Evolutionary conservation across 116 monocot species (phyloP), one percentile per base, ranked within the genome.

Genomic region (Dioscorea cayenensis): DNA sequence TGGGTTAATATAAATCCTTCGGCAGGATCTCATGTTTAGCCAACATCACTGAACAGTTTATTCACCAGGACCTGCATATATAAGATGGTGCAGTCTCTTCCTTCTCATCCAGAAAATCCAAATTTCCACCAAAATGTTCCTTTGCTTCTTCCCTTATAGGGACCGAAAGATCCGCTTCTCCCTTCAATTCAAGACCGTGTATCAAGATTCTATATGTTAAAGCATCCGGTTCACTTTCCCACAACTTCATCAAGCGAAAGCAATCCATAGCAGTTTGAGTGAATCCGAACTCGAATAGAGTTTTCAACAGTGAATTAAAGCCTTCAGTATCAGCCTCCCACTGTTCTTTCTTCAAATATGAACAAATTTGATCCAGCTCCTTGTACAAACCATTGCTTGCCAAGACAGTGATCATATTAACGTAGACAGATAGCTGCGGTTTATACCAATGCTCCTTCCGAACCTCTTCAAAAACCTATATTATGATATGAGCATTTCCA

Each of bases 401-500:
- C 70, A 96, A 74, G 5, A 88, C 80, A 35, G 65, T 77, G 28
- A 92, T 76, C 78, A 92, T 77, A 75, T 86, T 87, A 59, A 71
- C 66, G 51, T 92, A 96, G 38, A 90, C 36, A 21, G 78, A 79
- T 7, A 96, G 67, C 19, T 74, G 80, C 49, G 92, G 96, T 22
- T 73, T 90, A 75, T 96, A 92, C 92, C 92, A 92, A 66, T 92
- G 81, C 81, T 96, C 96, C 62, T 80, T 88, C 18, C 86, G 77
- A 25, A 86, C 74, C 70, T 90, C 92, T 82, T 92, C 90, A 73
- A 92, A 96, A 16, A 96, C 92, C 89, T 95, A 77, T 95, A 77
- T n/a, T 27, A 62, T 21, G 62, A 62, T 5, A 62, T n/a, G 12
- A 62, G 23, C 18, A 62, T 21, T 62, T 62, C 21, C 62, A 62